Base-by-base conservation (phyloP, 2,329 filamentous ascomycete genomes). In the Stromatinia cepivora region DNA sequence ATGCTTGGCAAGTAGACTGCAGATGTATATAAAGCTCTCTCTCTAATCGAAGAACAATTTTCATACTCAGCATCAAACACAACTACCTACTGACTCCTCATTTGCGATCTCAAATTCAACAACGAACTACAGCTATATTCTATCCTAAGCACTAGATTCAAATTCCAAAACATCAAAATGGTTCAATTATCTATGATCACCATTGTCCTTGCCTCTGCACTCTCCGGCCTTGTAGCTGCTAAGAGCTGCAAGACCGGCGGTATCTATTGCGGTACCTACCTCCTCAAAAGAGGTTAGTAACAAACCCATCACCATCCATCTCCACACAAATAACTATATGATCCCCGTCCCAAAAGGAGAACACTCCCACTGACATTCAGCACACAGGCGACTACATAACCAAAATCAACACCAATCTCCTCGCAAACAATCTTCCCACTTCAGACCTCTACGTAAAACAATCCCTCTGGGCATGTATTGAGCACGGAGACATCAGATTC, bases 361-460 rank as follows among this genome's bases (percentile, higher is more conserved):
- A n/a, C 2, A 36, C 13, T 39, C 2, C 36, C 22, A 57, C 31
- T 57, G n/a, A 57, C 31, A 57, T 4, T 15, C n/a, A 7, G 0
- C 1, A 61, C 10, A 46, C 17, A 61, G 25, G 39, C 15, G 39
- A 61, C 25, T 61, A 61, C 10, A 61, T 61, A 8, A 61, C 57
- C 39, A 48, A 48, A 42, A 31, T 48, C 10, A 46, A 61, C 17
- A 48, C 42, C 10, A 61, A 61, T 3, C 31, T 61, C 9, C 57
- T 46, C 22, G 57, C 57, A 31, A 46, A 34, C 11, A 48, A 34
- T 11, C 58, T 61, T 4, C 58, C 57, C 10, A 61, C 57, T 4
- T 61, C 57, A 6, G 42, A 61, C 57, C 9, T 61, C 25, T 61
- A 61, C 42, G 57, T 61, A 28, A 28, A 61, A 13, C 39, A 61